A percentile compares a stretch with the other conserved stretches of the same genome.
phyloP scores from a whole-genome alignment of 192 early-diverging fungal species.

The Mortierella antarctica region DNA sequence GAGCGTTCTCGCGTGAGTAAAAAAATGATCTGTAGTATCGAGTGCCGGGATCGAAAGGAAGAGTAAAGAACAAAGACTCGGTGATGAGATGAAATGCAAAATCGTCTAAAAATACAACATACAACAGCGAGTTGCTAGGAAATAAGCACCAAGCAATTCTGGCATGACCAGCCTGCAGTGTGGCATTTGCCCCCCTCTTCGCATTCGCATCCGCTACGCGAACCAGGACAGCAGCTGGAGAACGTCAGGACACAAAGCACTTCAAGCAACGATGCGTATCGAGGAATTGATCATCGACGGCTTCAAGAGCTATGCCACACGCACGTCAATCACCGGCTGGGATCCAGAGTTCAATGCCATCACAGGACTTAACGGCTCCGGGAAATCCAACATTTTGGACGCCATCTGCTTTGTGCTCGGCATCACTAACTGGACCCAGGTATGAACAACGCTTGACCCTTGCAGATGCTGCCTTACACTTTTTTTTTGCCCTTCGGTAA shows the following conservation, averaged over 20 bases:
- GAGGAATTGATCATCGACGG: constrained; percentile 98
- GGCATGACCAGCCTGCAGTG: not conserved
- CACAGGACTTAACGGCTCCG: constrained; percentile 97
- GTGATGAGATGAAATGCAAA: too few relatives aligned
- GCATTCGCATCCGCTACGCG: not conserved
- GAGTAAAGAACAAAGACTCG: too few relatives aligned
- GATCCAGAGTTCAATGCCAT: constrained; percentile 98
- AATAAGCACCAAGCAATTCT: too few relatives aligned
- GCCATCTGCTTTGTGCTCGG: constrained; percentile 99
- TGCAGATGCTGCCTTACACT: not conserved
- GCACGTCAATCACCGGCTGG: constrained; percentile 98
- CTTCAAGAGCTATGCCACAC: constrained; percentile 97
- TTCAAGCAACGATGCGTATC: constrained; percentile 75
- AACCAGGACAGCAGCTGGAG: not conserved
- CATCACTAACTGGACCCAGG: constrained; percentile 91
- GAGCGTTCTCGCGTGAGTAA: too few relatives aligned
- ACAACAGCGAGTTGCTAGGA: too few relatives aligned
- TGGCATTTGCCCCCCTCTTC: not conserved
- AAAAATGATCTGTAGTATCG: too few relatives aligned
- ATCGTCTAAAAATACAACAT: too few relatives aligned
- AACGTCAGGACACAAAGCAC: not conserved
- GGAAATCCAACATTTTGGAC: constrained; percentile 98
- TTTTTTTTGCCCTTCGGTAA: not conserved
- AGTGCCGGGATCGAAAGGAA: too few relatives aligned
- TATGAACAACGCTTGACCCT: constrained; percentile 41